Conservation (phyloP, 805 yeast species). For the Metschnikowia lunata region DNA sequence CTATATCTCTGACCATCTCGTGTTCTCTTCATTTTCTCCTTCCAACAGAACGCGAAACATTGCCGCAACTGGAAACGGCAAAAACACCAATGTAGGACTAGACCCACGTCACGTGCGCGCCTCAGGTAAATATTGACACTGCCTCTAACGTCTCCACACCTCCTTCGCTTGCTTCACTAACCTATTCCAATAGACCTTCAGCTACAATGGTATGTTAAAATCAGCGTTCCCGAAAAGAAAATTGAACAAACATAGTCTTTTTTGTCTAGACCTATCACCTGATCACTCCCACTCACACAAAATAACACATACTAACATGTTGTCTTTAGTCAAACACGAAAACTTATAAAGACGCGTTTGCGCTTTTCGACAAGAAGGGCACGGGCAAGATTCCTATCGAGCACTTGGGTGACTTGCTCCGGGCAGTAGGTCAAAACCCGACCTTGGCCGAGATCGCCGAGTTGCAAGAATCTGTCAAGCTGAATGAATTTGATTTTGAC, state of each 20-base stretch:
- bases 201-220: no score
- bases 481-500: conserved; percentile 62
- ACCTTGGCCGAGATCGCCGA: conserved; percentile 79
- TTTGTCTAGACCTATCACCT: no score
- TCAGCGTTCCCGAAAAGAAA: no score
- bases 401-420: conserved; percentile 83
- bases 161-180: no score
- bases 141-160: background rate
- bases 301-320: conserved; percentile 10
- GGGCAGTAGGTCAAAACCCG: conserved; percentile 99
- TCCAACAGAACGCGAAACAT: no score
- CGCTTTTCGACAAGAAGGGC: conserved; percentile 93
- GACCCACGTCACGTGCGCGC: conserved; percentile 4
- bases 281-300: background rate
- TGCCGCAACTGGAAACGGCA: no score
- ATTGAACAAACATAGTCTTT: no score
- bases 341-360: conserved; percentile 84
- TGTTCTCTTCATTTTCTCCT: no score
- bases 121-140: background rate
- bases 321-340: conserved; percentile 31
- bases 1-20: no score
- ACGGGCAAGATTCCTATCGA: conserved; percentile 84
- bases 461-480: conserved; percentile 38
- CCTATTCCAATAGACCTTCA: no score
- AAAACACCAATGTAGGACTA: background rate